Evolutionary conservation across 2,329 filamentous ascomycete genomes (phyloP).

Genomic region (Colletotrichum abscissum): DNA sequence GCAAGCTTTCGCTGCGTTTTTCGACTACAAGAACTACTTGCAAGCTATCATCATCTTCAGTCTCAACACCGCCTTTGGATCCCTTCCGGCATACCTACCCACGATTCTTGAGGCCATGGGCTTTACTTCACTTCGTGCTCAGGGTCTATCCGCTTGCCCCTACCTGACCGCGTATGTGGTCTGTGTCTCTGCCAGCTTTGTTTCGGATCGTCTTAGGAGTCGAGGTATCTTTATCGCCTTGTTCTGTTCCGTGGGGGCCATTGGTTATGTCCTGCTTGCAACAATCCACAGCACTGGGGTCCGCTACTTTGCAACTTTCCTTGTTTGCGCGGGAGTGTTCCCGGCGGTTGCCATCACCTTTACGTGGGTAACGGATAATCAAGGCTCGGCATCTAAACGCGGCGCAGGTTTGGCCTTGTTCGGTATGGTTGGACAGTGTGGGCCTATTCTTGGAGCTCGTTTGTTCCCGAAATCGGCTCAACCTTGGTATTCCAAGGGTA

Average conservation of each 20-base stretch:
- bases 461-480: conserved; percentile 62
- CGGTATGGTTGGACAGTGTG: conserved; percentile 70
- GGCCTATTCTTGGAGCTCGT: conserved; percentile 72
- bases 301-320: conserved; percentile 59
- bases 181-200: conserved; percentile 69
- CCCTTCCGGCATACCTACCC: conserved; percentile 72
- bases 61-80: conserved; percentile 48
- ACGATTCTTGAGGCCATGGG: conserved; percentile 75
- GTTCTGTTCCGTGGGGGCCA: conserved; percentile 66
- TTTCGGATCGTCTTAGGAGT: conserved; percentile 74
- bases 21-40: conserved; percentile 62
- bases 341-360: conserved; percentile 76
- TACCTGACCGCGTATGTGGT: conserved; percentile 75
- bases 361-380: conserved; percentile 78
- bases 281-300: conserved; percentile 56
- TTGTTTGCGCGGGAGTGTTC: conserved; percentile 63
- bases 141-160: conserved; percentile 78
- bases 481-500: conserved; percentile 53
- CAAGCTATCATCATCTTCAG: conserved; percentile 54
- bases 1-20: conserved; percentile 60
- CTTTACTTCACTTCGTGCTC: conserved; percentile 73
- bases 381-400: conserved; percentile 73
- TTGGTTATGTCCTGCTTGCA: conserved; percentile 75
- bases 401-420: conserved; percentile 72
- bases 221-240: conserved; percentile 69